Conservation (phyloP, 2,329 filamentous ascomycete genomes). For the Apiospora saccharicola region DNA sequence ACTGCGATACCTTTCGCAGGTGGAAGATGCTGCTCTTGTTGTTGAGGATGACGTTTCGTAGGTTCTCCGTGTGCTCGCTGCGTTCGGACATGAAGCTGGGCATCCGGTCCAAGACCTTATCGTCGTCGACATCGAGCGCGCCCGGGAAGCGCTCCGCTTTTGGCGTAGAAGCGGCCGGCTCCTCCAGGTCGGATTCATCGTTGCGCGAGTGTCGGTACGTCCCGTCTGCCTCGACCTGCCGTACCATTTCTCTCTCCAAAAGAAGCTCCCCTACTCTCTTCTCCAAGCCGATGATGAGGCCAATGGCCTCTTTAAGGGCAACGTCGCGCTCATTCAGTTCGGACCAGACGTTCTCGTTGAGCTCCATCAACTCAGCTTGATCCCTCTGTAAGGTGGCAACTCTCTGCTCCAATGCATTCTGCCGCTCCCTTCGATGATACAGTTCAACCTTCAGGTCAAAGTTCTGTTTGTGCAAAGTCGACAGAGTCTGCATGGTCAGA, state of each 20-base stretch:
- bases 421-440: conserved; percentile 72
- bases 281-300: conserved; percentile 72
- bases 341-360: conserved; percentile 64
- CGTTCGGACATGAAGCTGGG: conserved; percentile 70
- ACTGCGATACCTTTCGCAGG: conserved; percentile 56
- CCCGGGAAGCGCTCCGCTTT: neutral
- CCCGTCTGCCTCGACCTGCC: conserved; percentile 55
- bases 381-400: conserved; percentile 63
- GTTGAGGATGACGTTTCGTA: conserved; percentile 66
- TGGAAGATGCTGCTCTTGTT: conserved; percentile 56
- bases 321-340: conserved; percentile 74
- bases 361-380: conserved; percentile 60
- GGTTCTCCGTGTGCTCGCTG: conserved; percentile 65
- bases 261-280: conserved; percentile 62
- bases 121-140: conserved; percentile 33
- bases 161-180: neutral
- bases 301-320: conserved; percentile 74
- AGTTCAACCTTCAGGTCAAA: conserved; percentile 79
- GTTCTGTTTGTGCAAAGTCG: conserved; percentile 76
- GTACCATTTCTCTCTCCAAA: conserved; percentile 61
- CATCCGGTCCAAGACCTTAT: conserved; percentile 61
- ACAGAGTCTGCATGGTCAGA: conserved; percentile 60
- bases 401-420: conserved; percentile 64
- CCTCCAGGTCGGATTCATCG: conserved; percentile 30
- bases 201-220: conserved; percentile 42